These are phyloP conservation scores for Inonotus obliquus DNA, from an alignment of 1,284 basidiomycete species.

Conservation along the genomic window DNA sequence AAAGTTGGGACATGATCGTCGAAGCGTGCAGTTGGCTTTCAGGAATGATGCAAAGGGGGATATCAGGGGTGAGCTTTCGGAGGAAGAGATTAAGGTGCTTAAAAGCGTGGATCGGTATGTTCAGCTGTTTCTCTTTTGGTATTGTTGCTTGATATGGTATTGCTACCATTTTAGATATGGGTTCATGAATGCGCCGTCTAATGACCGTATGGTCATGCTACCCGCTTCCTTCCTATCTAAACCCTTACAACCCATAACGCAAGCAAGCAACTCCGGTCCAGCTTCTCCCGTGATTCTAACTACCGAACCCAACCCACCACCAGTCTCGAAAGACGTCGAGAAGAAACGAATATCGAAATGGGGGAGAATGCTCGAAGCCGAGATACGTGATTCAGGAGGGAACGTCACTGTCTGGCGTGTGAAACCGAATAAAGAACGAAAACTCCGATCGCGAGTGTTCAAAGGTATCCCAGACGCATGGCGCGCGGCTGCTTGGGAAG, in stretches of 20 bases:
- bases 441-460: slow-evolving; percentile 75
- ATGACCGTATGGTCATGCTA: slow-evolving; percentile 72
- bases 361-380: slow-evolving; percentile 78
- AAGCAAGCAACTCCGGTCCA: slow-evolving; percentile 11
- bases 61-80: slow-evolving; percentile 52
- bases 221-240: slow-evolving; percentile 59
- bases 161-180: slow-evolving; percentile 62
- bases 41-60: slow-evolving; percentile 54
- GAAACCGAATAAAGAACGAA: slow-evolving; percentile 53
- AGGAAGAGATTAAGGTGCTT: slow-evolving; percentile 66
- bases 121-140: neutral
- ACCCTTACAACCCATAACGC: slow-evolving; percentile 43
- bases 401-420: slow-evolving; percentile 77
- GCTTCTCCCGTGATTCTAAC: slow-evolving; percentile 35
- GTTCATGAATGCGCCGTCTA: slow-evolving; percentile 72
- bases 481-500: slow-evolving; percentile 90
- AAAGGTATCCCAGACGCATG: slow-evolving; percentile 98
- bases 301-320: slow-evolving; percentile 42
- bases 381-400: slow-evolving; percentile 65
- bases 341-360: slow-evolving; percentile 76
- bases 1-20: slow-evolving; percentile 37
- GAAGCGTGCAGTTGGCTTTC: slow-evolving; percentile 51
- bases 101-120: slow-evolving; percentile 75
- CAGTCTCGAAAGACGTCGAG: slow-evolving; percentile 57
- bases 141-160: neutral